These are phyloP conservation scores for Backusella tuberculispora DNA, from an alignment of 192 early-diverging fungal species.

Conservation along the genomic window DNA sequence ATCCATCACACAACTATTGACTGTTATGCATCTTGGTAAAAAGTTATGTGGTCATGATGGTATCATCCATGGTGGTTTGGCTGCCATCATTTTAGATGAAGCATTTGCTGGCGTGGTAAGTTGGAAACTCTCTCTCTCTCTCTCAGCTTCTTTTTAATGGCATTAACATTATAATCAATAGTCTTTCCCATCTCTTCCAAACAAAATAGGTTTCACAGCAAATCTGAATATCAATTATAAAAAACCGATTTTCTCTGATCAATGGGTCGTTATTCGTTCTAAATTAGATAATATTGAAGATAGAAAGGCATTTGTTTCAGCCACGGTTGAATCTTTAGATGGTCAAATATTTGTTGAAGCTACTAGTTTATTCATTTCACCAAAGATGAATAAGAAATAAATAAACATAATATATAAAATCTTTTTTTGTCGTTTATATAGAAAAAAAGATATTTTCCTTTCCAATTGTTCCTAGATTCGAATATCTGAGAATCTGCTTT, in stretches of 20 bases:
- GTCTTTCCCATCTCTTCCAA: constrained; percentile 59
- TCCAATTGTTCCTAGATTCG: background rate
- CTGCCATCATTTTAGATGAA: constrained; percentile 76
- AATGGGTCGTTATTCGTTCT: constrained; percentile 58
- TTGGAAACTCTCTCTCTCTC: no score
- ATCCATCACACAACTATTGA: constrained; percentile 46
- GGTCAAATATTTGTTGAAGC: constrained; percentile 65
- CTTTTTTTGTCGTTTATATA: background rate
- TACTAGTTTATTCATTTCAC: constrained; percentile 66
- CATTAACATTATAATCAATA: background rate
- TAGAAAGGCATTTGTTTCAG: constrained; percentile 69
- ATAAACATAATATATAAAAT: background rate
- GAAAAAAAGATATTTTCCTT: background rate
- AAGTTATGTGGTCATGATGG: constrained; percentile 77
- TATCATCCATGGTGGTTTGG: constrained; percentile 80
- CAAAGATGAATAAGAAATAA: constrained; percentile 20
- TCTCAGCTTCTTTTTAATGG: background rate
- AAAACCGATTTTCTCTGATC: constrained; percentile 62
- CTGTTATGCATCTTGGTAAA: constrained; percentile 69
- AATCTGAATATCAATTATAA: constrained; percentile 79
- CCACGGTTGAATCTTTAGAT: constrained; percentile 59
- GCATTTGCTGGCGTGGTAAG: constrained; percentile 52
- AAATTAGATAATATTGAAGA: constrained; percentile 62
- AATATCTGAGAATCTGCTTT: no score
- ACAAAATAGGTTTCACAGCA: constrained; percentile 73